Conservation (phyloP, 208 protist genomes). For the Acanthamoeba healyi region DNA sequence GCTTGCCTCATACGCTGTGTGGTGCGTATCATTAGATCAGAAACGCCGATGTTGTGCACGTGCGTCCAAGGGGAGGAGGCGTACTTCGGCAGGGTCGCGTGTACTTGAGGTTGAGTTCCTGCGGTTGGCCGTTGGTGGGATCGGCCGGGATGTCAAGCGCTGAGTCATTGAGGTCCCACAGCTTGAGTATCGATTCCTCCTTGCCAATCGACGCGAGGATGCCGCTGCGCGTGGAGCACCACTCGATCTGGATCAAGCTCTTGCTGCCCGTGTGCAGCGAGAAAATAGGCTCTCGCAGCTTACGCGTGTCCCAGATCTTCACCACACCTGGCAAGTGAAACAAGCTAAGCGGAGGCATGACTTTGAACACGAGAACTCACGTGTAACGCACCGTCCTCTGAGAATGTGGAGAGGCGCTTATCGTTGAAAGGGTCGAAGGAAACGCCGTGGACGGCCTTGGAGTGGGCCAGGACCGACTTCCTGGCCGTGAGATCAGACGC, state of each 20-base stretch:
- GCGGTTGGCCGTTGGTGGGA: not conserved
- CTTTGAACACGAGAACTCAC: too few relatives aligned
- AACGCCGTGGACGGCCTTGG: slow-evolving; percentile 83
- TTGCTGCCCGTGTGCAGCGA: slow-evolving; percentile 69
- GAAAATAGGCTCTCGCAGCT: slow-evolving; percentile 76
- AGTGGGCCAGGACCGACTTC: slow-evolving; percentile 79
- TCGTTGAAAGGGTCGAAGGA: slow-evolving; percentile 82
- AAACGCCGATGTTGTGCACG: not conserved
- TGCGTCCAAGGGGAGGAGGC: not conserved
- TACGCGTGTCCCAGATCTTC: slow-evolving; percentile 86
- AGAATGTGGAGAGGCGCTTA: slow-evolving; percentile 82
- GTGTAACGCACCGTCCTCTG: slow-evolving; percentile 74
- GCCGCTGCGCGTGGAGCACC: slow-evolving; percentile 85
- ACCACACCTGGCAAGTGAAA: slow-evolving; percentile 64
- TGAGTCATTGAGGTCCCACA: slow-evolving; percentile 83
- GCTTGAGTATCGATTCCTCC: slow-evolving; percentile 70
- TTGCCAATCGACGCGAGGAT: slow-evolving; percentile 79
- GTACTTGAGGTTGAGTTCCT: slow-evolving; percentile 54
- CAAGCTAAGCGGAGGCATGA: too few relatives aligned
- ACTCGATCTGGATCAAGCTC: slow-evolving; percentile 78
- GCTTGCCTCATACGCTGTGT: slow-evolving; percentile 43
- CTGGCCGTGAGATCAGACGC: slow-evolving; percentile 69
- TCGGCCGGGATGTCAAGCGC: not conserved
- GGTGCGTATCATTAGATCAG: not conserved
- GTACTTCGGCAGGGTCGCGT: slow-evolving; percentile 66